phyloP scores from a whole-genome alignment of 108 stramenopile species.

The Pseudonitzschia pungens region DNA sequence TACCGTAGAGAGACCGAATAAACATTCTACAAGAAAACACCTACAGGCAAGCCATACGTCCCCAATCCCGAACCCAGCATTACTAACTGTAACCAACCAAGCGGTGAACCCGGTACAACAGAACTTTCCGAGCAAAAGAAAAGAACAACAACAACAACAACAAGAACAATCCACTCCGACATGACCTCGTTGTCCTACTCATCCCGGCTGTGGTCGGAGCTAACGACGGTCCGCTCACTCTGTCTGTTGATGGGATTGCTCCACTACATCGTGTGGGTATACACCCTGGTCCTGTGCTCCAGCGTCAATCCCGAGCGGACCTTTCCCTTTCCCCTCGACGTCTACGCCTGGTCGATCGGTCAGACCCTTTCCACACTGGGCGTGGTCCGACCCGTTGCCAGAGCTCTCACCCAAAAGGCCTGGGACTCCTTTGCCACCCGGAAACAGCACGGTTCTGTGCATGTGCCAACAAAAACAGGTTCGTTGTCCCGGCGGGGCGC shows the following conservation, averaged over 20 bases:
- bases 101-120: no score
- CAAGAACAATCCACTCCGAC: no score
- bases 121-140: no score
- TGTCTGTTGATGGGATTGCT: neutral
- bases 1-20: no score
- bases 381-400: neutral
- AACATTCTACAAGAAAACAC: no score
- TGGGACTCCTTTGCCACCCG: constrained; percentile 8
- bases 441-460: neutral
- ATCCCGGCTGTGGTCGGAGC: neutral
- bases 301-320: neutral
- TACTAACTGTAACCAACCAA: no score
- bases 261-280: neutral
- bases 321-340: neutral
- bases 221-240: neutral
- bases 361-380: neutral
- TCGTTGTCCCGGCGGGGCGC: neutral
- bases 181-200: no score
- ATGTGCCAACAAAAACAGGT: no score
- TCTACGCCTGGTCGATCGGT: constrained; percentile 15
- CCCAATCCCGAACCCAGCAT: no score
- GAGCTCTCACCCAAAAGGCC: neutral
- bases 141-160: no score
- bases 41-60: no score
- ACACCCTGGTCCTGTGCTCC: neutral